Evolutionary conservation across 2,329 filamentous ascomycete genomes (phyloP).

Genomic region (Verticillium dahliae): DNA sequence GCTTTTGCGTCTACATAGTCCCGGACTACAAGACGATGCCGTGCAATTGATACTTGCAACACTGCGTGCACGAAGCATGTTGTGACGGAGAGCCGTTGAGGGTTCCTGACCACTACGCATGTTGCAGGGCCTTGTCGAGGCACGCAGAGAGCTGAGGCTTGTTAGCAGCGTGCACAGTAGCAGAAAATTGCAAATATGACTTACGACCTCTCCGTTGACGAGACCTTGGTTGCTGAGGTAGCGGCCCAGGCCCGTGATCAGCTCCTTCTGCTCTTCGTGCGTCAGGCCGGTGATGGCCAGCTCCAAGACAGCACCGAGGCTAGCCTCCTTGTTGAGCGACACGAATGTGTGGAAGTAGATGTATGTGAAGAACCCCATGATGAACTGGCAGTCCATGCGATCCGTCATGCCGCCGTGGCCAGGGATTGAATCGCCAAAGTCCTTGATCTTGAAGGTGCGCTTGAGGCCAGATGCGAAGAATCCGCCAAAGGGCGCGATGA

Average conservation of each 20-base stretch:
- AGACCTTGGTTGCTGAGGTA: conserved; percentile 61
- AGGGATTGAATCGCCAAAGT: conserved; percentile 97
- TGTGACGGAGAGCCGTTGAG: not conserved
- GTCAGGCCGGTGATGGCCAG: conserved; percentile 84
- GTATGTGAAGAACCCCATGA: conserved; percentile 98
- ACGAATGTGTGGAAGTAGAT: conserved; percentile 99
- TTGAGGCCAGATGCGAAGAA: conserved; percentile 98
- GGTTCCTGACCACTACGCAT: not conserved
- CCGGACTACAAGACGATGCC: not conserved
- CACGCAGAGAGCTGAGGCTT: not conserved
- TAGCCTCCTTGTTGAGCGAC: conserved; percentile 70
- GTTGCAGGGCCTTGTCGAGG: not conserved
- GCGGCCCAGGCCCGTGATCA: conserved; percentile 57
- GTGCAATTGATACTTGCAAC: not conserved
- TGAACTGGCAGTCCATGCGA: conserved; percentile 99
- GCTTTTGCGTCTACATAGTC: not conserved
- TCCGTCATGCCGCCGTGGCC: conserved; percentile 98
- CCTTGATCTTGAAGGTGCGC: conserved; percentile 99
- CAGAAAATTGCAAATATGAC: not conserved
- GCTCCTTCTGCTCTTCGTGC: conserved; percentile 82
- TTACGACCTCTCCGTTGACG: conserved; percentile 27
- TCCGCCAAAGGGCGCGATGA: conserved; percentile 94
- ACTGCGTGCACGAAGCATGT: not conserved
- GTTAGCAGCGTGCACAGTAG: not conserved
- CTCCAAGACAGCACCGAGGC: conserved; percentile 82